A percentile compares a stretch with the other conserved stretches of the same genome.
Evolutionary conservation across 352 stramenopile species (phyloP).

Genomic region (Blastocystis sp.): DNA sequence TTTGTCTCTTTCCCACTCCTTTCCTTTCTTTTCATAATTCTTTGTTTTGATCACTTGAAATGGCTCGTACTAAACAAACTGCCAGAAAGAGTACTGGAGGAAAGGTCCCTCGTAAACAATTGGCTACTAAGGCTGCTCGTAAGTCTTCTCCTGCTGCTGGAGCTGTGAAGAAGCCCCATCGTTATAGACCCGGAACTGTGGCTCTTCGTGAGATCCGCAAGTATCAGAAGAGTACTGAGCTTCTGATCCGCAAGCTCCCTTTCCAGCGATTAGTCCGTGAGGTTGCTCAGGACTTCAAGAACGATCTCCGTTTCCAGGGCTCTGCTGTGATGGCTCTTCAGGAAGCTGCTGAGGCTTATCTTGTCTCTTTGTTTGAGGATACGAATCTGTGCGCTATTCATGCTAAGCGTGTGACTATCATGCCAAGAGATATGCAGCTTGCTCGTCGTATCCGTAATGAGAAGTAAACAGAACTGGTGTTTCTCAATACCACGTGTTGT

Average conservation of each 20-base stretch:
- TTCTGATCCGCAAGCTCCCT: slow-evolving; percentile 83
- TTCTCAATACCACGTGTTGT: slow-evolving; percentile 19
- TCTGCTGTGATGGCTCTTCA: slow-evolving; percentile 87
- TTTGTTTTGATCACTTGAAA: slow-evolving; percentile 4
- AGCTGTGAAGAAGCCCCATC: slow-evolving; percentile 86
- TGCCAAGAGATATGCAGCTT: slow-evolving; percentile 88
- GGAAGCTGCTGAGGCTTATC: slow-evolving; percentile 85
- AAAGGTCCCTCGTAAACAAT: slow-evolving; percentile 88
- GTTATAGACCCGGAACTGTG: slow-evolving; percentile 71
- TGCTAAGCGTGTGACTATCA: slow-evolving; percentile 88
- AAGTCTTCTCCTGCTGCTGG: slow-evolving; percentile 86
- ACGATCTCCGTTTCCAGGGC: slow-evolving; percentile 90
- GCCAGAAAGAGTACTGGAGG: slow-evolving; percentile 89
- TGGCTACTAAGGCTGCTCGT: slow-evolving; percentile 84
- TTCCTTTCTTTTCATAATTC: neutral
- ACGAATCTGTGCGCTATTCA: slow-evolving; percentile 87
- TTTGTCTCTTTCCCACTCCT: neutral
- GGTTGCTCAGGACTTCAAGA: slow-evolving; percentile 86
- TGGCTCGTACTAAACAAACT: slow-evolving; percentile 90
- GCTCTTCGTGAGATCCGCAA: slow-evolving; percentile 91
- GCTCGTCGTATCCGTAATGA: slow-evolving; percentile 82
- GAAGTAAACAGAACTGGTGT: slow-evolving; percentile 58
- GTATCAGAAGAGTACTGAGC: slow-evolving; percentile 89
- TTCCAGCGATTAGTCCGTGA: slow-evolving; percentile 73
- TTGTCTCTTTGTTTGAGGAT: slow-evolving; percentile 86